Evolutionary conservation across 2,329 filamentous ascomycete genomes (phyloP).

Genomic region (Chaetothyriales sp.): DNA sequence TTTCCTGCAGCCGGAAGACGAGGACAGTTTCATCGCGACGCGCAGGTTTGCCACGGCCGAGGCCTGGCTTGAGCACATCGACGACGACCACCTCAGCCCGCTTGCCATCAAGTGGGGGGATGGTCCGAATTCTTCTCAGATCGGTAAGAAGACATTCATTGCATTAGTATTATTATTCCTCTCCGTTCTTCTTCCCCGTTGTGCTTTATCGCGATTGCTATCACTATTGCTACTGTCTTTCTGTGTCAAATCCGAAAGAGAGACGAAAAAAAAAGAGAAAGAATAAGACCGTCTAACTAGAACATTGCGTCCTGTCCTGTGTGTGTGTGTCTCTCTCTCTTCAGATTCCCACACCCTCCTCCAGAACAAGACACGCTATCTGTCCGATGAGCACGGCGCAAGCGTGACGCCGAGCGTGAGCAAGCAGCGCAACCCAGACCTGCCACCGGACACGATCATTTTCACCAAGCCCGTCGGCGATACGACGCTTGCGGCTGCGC

Average conservation of each 20-base stretch:
- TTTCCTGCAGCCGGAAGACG: slow-evolving; percentile 15
- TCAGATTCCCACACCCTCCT: slow-evolving; percentile 16
- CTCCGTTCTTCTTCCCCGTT: not conserved
- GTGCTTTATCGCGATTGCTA: not conserved
- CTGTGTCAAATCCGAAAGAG: too few relatives aligned
- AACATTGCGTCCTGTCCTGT: too few relatives aligned
- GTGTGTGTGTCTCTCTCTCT: too few relatives aligned
- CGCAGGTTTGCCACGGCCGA: slow-evolving; percentile 25
- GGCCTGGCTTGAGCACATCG: slow-evolving; percentile 37
- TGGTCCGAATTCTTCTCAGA: slow-evolving; percentile 39
- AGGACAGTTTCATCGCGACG: slow-evolving; percentile 14
- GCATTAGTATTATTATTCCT: not conserved
- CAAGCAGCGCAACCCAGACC: slow-evolving; percentile 20
- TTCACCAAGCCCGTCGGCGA: slow-evolving; percentile 17
- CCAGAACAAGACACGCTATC: slow-evolving; percentile 10
- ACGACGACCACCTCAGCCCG: slow-evolving; percentile 36
- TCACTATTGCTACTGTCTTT: not conserved
- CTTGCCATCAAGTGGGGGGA: slow-evolving; percentile 46
- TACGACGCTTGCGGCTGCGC: slow-evolving; percentile 20
- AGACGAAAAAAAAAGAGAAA: too few relatives aligned
- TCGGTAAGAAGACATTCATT: slow-evolving; percentile 43
- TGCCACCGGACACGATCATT: slow-evolving; percentile 21
- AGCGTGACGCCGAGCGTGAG: slow-evolving; percentile 9
- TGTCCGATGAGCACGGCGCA: slow-evolving; percentile 14
- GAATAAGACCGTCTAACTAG: too few relatives aligned